Base-by-base conservation (phyloP, 78 protist species). In the Dictyostelium intermedium region DNA sequence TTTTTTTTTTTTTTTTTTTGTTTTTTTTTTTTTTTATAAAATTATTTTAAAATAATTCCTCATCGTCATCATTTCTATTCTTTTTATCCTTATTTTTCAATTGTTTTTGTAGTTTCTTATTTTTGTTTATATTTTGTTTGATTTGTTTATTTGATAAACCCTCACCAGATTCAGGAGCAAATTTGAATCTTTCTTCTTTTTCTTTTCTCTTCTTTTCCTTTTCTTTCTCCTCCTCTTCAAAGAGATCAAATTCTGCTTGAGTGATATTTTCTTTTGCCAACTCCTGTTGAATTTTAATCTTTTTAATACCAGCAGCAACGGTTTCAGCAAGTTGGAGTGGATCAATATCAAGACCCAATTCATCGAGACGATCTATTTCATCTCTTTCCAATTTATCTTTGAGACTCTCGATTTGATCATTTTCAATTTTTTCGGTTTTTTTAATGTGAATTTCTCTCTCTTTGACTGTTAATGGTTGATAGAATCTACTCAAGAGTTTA, bases 111-210 rank as follows among this genome's bases (percentile, higher is more conserved):
- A 56, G 20, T 5, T 72, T 72, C 35, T 72, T 72, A 72, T 72
- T 72, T 35, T 72, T 72, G 43, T 72, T 72, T 13, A 9, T 34
- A 72, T 72, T 72, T 72, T 72, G 79, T 72, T 72, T 72, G 37
- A 72, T 72, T 72, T 72, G 79, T 72, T 72, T 72, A 72, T 78
- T 45, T 78, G 83, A 37, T 78, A 78, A 45, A 78, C 63, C 61
- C n/a, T 78, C 70, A 78, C 83, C 83, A 25, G 60, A 60, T 25
- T 8, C 30, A 0, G 83, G 83, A 0, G 16, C 53, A 13, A 78
- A 45, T 45, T 78, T 78, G 20, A 37, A 37, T 45, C 5, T 45
- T 16, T 72, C 79, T 34, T 72, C 47, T 34, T 7, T 72, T 72
- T 72, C 43, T 72, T 72, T 27, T 34, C 43, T 72, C 23, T 34